These are phyloP conservation scores for Austroboletus novae-zelandiae DNA, from an alignment of 1,284 basidiomycete genomes.

Conservation along the genomic window DNA sequence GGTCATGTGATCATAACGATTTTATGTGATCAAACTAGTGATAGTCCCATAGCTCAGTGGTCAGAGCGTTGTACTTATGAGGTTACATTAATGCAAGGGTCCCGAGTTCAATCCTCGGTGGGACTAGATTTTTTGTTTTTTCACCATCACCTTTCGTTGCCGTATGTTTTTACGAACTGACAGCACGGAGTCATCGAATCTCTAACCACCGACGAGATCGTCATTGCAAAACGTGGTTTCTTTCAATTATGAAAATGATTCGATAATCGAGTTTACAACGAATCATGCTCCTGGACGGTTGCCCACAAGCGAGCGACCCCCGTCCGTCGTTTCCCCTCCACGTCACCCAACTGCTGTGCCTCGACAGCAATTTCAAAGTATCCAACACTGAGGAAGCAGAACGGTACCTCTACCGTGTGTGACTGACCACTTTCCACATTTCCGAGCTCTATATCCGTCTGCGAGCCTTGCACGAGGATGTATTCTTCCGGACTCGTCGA, in stretches of 20 bases:
- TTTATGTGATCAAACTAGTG: neutral
- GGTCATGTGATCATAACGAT: neutral
- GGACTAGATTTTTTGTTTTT: constrained; percentile 29
- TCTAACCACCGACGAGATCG: too few relatives aligned
- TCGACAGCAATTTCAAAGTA: constrained; percentile 66
- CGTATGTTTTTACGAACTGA: neutral
- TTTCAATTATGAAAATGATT: constrained; percentile 1
- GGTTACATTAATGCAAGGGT: constrained; percentile 38
- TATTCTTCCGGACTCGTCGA: constrained; percentile 58
- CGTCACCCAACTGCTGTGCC: constrained; percentile 31
- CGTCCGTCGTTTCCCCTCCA: constrained; percentile 16
- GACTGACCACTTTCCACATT: constrained; percentile 52
- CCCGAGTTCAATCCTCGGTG: constrained; percentile 40
- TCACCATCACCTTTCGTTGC: too few relatives aligned
- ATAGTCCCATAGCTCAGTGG: constrained; percentile 40
- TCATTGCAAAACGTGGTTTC: too few relatives aligned
- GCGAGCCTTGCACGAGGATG: constrained; percentile 67
- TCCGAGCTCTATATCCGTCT: constrained; percentile 59
- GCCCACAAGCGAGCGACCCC: constrained; percentile 21
- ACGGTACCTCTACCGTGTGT: constrained; percentile 50
- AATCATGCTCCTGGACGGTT: constrained; percentile 15
- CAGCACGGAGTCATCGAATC: too few relatives aligned
- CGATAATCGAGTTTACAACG: constrained; percentile 1
- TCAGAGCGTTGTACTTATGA: constrained; percentile 40
- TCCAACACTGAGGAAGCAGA: constrained; percentile 77